A percentile compares a stretch with the other conserved stretches of the same genome.
Conservation (phyloP, 2,329 filamentous ascomycete species). For the Aspergillus piperis region DNA sequence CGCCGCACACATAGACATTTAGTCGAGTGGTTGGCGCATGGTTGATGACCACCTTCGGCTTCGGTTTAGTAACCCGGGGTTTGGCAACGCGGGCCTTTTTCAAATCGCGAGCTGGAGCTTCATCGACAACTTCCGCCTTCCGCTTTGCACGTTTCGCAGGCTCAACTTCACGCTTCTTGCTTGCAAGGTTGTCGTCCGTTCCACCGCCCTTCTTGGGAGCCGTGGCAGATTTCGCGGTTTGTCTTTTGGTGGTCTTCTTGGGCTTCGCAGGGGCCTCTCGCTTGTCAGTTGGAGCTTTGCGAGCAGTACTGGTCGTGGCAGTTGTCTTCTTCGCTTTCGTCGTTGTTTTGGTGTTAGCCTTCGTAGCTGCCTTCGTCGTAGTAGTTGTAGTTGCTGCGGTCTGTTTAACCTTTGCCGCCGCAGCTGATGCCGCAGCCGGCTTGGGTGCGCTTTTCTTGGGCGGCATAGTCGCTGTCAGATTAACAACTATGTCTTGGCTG, state of each 20-base stretch:
- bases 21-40: slow-evolving; percentile 57
- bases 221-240: slow-evolving; percentile 21
- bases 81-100: slow-evolving; percentile 35
- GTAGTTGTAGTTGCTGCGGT: slow-evolving; percentile 19
- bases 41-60: slow-evolving; percentile 59
- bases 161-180: slow-evolving; percentile 20
- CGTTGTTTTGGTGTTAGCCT: slow-evolving; percentile 23
- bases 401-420: slow-evolving; percentile 15
- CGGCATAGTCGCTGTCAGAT: slow-evolving; percentile 25
- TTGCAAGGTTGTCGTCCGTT: slow-evolving; percentile 21
- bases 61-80: slow-evolving; percentile 33
- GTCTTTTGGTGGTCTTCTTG: slow-evolving; percentile 19
- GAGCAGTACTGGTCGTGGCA: slow-evolving; percentile 29
- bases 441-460: slow-evolving; percentile 32
- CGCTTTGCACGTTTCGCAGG: slow-evolving; percentile 32
- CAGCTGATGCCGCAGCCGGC: slow-evolving; percentile 19
- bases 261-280: slow-evolving; percentile 22
- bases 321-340: slow-evolving; percentile 25
- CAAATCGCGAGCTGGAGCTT: slow-evolving; percentile 28
- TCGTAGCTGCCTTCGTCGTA: slow-evolving; percentile 9
- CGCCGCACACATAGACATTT: slow-evolving; percentile 78
- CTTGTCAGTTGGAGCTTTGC: slow-evolving; percentile 16
- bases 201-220: slow-evolving; percentile 27
- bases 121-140: slow-evolving; percentile 34
- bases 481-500: neutral